Conservation (phyloP, 2,329 filamentous ascomycete species). For the Chaetoscypha palmicola region DNA sequence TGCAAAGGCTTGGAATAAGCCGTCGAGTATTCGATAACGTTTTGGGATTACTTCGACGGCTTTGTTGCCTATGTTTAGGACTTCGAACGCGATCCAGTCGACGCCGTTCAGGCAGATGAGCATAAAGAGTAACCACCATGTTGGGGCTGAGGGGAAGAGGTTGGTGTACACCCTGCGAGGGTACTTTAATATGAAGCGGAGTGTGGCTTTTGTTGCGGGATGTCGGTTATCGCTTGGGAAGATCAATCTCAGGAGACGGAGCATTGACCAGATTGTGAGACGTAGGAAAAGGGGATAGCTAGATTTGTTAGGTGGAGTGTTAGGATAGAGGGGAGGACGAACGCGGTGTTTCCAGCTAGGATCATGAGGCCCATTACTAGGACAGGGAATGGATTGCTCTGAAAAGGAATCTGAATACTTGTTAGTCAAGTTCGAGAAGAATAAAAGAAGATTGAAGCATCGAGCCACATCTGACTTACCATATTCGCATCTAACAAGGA, state of each 20-base stretch:
- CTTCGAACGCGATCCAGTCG: conserved; percentile 59
- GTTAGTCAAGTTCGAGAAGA: neutral
- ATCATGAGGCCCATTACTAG: conserved; percentile 49
- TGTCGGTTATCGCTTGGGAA: conserved; percentile 34
- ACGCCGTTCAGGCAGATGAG: conserved; percentile 53
- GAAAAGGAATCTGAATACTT: conserved; percentile 33
- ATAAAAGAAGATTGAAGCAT: neutral
- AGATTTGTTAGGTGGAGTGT: neutral
- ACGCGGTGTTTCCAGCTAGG: conserved; percentile 57
- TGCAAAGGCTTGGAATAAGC: conserved; percentile 58
- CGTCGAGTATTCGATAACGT: conserved; percentile 52
- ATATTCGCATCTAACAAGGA: conserved; percentile 60
- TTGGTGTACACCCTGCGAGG: conserved; percentile 55
- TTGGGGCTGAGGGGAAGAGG: conserved; percentile 55
- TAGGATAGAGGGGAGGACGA: neutral
- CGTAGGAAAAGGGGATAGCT: conserved; percentile 47
- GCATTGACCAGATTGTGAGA: conserved; percentile 48
- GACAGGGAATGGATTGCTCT: conserved; percentile 35
- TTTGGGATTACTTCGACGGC: conserved; percentile 45
- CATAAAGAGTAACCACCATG: conserved; percentile 59
- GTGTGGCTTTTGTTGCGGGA: conserved; percentile 40
- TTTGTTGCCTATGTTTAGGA: conserved; percentile 57
- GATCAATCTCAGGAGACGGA: conserved; percentile 35
- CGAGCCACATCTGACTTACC: conserved; percentile 29
- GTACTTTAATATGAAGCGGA: conserved; percentile 48